Evolutionary conservation across 139 green algal genomes (phyloP).

Genomic region (Micractinium conductrix): DNA sequence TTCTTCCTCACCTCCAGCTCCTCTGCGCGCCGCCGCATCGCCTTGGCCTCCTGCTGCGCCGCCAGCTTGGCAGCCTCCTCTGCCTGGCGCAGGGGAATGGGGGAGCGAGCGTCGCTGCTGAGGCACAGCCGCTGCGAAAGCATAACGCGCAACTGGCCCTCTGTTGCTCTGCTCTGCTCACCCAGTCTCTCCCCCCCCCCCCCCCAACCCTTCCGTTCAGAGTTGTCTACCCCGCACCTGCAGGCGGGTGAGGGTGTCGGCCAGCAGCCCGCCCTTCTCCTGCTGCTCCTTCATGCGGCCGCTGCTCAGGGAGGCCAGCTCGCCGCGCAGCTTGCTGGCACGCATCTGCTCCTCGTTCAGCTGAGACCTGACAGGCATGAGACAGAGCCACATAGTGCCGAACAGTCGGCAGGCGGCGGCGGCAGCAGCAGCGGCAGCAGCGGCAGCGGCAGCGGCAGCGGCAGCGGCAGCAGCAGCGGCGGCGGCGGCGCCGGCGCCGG

Average conservation of each 20-base stretch:
- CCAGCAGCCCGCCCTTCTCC: slow-evolving; percentile 20
- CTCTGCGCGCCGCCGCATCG: slow-evolving; percentile 14
- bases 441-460: too few relatives aligned
- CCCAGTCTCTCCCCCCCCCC: background rate
- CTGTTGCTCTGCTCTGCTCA: too few relatives aligned
- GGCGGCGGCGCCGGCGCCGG: too few relatives aligned
- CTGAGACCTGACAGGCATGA: too few relatives aligned
- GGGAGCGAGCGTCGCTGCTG: too few relatives aligned
- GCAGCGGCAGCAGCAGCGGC: too few relatives aligned
- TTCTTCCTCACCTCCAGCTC: slow-evolving; percentile 46
- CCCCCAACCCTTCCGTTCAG: background rate
- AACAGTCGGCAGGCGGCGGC: too few relatives aligned
- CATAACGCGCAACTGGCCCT: too few relatives aligned
- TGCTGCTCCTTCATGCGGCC: slow-evolving; percentile 33
- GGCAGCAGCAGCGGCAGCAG: too few relatives aligned
- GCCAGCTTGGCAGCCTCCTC: slow-evolving; percentile 41
- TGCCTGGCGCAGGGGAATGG: too few relatives aligned
- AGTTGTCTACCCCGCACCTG: slow-evolving; percentile 8
- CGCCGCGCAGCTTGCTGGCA: slow-evolving; percentile 36
- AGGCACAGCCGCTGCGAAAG: too few relatives aligned
- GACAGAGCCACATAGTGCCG: too few relatives aligned
- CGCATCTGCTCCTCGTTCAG: slow-evolving; percentile 36
- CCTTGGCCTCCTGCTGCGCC: slow-evolving; percentile 42
- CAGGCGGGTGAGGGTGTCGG: slow-evolving; percentile 25
- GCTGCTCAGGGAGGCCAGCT: slow-evolving; percentile 24